Evolutionary conservation across 75 land plant species (phyloP), one percentile per base, ranked within the genome.

Genomic region (Cupressus sempervirens): DNA sequence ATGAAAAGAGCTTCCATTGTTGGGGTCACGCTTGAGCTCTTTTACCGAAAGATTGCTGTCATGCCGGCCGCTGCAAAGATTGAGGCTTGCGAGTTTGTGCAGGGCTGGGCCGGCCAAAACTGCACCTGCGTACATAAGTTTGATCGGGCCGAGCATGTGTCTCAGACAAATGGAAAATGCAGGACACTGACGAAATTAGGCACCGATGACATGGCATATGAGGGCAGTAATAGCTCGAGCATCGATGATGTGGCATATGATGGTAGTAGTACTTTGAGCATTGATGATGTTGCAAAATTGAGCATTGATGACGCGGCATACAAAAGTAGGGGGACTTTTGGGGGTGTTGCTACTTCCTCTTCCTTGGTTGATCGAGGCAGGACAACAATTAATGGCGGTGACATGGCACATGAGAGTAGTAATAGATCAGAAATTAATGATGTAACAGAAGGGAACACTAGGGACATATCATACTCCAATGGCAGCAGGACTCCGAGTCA

Each of bases 1-100:
- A 91, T 89, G 23, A 91, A 88, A 43, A 36, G 92, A 40, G 91
- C 92, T 72, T 50, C 87, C 56, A 89, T 91, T 62, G 87, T 91
- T 38, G 92, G 89, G 30, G 89, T 91, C 34, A 91, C 89, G 10
- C 84, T 91, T 83, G 91, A 91, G 18, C 76, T 91, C 30, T 91
- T 87, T 58, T 82, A 68, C 40, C 75, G 83, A 40, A 87, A 83
- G 76, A 91, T 91, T 46, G 87, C 83, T 11, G 29, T 56, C 62
- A 89, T 91, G 92, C 92, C 92, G 4, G 23, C 38, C 7, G 84
- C 68, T 65, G 86, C 92, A n/a, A 91, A 91, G 91, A 68, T 91
- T 26, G 92, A 91, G 65, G 45, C 87, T 10, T 91, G 92, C 58
- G 83, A 89, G 84, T 87, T 76, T 41, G 88, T 76, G 18, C 80